Percentiles rank a stretch among this genome's conserved stretches.
Conservation (phyloP, 2,329 filamentous ascomycete species). For the Colletotrichum siamense region DNA sequence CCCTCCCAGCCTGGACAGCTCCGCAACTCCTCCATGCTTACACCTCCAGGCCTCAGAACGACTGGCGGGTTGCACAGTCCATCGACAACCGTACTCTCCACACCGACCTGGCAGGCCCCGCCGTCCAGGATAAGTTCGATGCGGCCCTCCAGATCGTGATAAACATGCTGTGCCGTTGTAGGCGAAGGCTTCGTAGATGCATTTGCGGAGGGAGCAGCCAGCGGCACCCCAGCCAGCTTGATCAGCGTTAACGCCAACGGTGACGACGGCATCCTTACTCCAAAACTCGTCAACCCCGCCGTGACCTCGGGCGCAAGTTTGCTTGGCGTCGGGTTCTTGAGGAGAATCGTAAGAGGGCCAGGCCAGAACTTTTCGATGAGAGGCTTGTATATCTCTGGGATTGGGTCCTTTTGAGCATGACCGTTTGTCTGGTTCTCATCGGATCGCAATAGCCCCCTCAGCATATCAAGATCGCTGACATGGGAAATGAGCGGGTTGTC, state of each 20-base stretch:
- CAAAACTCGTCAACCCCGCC: slow-evolving; percentile 83
- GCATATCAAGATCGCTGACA: slow-evolving; percentile 79
- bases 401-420: slow-evolving; percentile 36
- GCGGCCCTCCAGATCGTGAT: slow-evolving; percentile 80
- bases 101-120: slow-evolving; percentile 83
- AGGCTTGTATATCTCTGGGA: slow-evolving; percentile 79
- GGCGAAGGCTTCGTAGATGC: slow-evolving; percentile 92
- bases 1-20: slow-evolving; percentile 80
- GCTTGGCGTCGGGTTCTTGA: slow-evolving; percentile 75
- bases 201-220: slow-evolving; percentile 94
- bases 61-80: slow-evolving; percentile 82
- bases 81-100: slow-evolving; percentile 97
- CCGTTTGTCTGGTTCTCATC: slow-evolving; percentile 18
- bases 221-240: slow-evolving; percentile 74
- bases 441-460: slow-evolving; percentile 64
- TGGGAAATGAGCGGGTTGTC: slow-evolving; percentile 98
- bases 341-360: slow-evolving; percentile 87
- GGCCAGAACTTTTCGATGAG: slow-evolving; percentile 91
- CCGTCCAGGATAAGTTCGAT: slow-evolving; percentile 91
- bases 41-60: slow-evolving; percentile 84
- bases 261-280: slow-evolving; percentile 86
- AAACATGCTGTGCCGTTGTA: slow-evolving; percentile 87
- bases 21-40: slow-evolving; percentile 81
- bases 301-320: slow-evolving; percentile 90
- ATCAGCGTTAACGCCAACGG: slow-evolving; percentile 89